Evolutionary conservation across 345 rosid species (phyloP).

Genomic region (Eucalyptus virginea): DNA sequence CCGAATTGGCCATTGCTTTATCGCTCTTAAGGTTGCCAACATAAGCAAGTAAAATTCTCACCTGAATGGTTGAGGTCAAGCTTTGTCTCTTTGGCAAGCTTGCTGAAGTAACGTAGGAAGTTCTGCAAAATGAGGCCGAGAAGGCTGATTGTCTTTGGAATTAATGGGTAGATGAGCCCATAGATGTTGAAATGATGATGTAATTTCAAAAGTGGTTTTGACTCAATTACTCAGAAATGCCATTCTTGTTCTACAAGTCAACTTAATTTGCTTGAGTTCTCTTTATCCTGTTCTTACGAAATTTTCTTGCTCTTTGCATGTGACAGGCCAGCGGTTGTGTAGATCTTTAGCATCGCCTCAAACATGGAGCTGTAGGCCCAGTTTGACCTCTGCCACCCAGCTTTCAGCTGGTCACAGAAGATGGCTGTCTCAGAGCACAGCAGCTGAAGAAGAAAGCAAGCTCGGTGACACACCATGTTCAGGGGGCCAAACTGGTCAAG

Average conservation of each 20-base stretch:
- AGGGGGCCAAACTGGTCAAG: slow-evolving; percentile 12
- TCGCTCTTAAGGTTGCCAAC: neutral
- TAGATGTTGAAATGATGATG: neutral
- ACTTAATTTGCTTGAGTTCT: neutral
- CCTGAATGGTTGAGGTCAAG: neutral
- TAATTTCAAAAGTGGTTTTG: neutral
- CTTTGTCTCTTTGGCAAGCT: neutral
- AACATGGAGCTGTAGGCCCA: neutral
- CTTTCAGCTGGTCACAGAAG: neutral
- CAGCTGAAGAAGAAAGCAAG: slow-evolving; percentile 16
- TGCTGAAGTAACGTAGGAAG: neutral
- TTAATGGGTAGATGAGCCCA: neutral
- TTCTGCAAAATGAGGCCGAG: neutral
- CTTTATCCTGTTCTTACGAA: neutral
- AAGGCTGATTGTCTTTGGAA: neutral
- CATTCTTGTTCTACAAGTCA: neutral
- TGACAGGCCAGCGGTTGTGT: neutral
- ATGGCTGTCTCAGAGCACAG: neutral
- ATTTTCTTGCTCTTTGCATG: neutral
- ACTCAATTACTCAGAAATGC: neutral
- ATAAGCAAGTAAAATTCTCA: neutral
- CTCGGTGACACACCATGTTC: slow-evolving; percentile 61
- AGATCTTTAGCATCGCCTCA: neutral
- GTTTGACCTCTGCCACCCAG: neutral
- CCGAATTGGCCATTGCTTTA: neutral